A percentile compares a stretch with the other conserved stretches of the same genome.
These are phyloP conservation scores for Cymbopogon citratus DNA, from an alignment of 176 grass and related monocot genomes.

Conservation along the genomic window DNA sequence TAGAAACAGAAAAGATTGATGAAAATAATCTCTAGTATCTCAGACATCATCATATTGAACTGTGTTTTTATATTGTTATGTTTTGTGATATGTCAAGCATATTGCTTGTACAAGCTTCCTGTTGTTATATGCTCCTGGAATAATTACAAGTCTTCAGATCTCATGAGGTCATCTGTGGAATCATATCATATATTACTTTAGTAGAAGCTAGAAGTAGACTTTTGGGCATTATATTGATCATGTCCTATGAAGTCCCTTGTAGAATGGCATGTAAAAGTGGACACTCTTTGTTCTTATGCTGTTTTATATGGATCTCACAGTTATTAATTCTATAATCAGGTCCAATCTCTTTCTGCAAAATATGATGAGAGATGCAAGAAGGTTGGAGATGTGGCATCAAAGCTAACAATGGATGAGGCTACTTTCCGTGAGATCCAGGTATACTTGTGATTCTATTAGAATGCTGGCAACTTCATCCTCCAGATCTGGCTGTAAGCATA, in stretches of 20 bases:
- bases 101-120: background rate
- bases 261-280: conserved; percentile 1
- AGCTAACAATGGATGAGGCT: conserved; percentile 91
- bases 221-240: background rate
- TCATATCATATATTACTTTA: background rate
- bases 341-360: conserved; percentile 70
- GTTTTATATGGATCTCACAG: conserved; percentile 15
- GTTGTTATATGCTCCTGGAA: background rate
- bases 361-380: conserved; percentile 96
- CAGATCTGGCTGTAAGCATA: conserved; percentile 1
- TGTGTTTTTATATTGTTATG: background rate
- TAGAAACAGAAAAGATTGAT: conserved; percentile 8
- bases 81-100: background rate
- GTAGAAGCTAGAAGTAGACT: conserved; percentile 1
- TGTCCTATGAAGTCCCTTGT: background rate
- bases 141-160: background rate
- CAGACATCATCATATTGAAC: background rate
- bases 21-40: conserved; percentile 10
- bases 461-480: background rate
- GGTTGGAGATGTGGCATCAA: conserved; percentile 90
- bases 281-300: background rate
- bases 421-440: conserved; percentile 98
- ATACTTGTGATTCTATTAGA: conserved; percentile 21
- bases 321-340: conserved; percentile 45
- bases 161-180: background rate